phyloP scores from a whole-genome alignment of 202 grass and related monocot species.

The Musa balbisiana region DNA sequence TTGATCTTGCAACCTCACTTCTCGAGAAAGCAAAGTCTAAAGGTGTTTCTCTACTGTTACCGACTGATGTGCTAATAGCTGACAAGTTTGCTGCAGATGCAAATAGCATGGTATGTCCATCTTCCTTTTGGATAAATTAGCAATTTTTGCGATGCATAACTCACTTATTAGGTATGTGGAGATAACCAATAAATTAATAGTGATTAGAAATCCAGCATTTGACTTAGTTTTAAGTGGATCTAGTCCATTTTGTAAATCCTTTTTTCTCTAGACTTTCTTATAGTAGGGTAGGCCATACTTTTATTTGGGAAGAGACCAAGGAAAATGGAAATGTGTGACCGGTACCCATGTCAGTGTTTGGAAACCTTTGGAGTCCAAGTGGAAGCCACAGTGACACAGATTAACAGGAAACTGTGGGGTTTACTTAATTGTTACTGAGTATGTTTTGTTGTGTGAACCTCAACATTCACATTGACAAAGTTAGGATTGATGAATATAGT shows the following conservation, averaged over 20 bases:
- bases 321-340: not conserved
- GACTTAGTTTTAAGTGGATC: not conserved
- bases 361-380: not conserved
- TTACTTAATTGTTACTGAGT: not conserved
- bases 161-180: not conserved
- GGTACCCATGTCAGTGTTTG: not conserved
- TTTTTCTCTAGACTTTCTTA: too few relatives aligned
- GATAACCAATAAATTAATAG: too few relatives aligned
- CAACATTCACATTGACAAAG: too few relatives aligned
- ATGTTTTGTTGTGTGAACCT: not conserved
- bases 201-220: not conserved
- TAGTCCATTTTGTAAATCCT: too few relatives aligned
- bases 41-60: slow-evolving; percentile 12
- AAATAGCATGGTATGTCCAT: slow-evolving; percentile 9
- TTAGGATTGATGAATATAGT: not conserved
- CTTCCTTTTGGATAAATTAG: not conserved
- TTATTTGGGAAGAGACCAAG: not conserved
- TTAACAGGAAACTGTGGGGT: not conserved
- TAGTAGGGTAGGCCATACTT: too few relatives aligned
- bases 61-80: slow-evolving; percentile 6
- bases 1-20: slow-evolving; percentile 22
- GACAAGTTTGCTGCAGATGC: slow-evolving; percentile 21
- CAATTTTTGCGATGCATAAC: not conserved
- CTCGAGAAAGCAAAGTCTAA: slow-evolving; percentile 10
- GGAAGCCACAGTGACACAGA: not conserved